These are phyloP conservation scores for Chalciporus chontae DNA, from an alignment of 768 basidiomycete genomes.

Conservation along the genomic window DNA sequence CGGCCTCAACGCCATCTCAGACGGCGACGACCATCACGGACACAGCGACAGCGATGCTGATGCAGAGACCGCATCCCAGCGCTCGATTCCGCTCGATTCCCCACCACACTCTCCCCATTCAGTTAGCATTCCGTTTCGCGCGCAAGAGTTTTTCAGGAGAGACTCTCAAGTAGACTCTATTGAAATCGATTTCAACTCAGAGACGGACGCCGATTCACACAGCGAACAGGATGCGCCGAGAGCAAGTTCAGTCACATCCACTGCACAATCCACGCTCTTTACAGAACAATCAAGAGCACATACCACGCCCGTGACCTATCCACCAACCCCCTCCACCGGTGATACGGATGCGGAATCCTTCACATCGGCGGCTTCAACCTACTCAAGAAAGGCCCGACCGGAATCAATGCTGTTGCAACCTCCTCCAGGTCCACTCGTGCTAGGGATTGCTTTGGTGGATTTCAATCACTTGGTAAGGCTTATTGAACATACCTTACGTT, in stretches of 20 bases:
- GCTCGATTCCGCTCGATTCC: constrained; percentile 72
- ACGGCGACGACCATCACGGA: constrained; percentile 9
- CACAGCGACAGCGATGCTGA: constrained; percentile 51
- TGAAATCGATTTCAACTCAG: constrained; percentile 53
- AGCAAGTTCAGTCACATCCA: constrained; percentile 52
- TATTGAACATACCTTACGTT: constrained; percentile 3
- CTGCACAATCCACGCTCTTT: constrained; percentile 40
- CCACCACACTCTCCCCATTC: constrained; percentile 51
- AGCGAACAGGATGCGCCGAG: constrained; percentile 29
- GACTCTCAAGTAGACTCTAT: constrained; percentile 45
- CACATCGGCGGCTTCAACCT: constrained; percentile 55
- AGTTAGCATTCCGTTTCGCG: constrained; percentile 15
- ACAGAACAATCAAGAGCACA: constrained; percentile 37
- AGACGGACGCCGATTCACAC: constrained; percentile 51
- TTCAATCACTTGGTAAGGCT: constrained; percentile 84
- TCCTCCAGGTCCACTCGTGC: constrained; percentile 54
- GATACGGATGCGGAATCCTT: constrained; percentile 55
- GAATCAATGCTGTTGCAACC: constrained; percentile 72
- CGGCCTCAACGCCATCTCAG: background rate
- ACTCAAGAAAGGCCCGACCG: constrained; percentile 65
- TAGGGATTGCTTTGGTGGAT: constrained; percentile 90
- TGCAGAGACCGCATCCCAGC: constrained; percentile 75
- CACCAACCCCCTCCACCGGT: constrained; percentile 46
- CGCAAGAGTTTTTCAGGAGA: constrained; percentile 35
- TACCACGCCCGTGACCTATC: constrained; percentile 49